Conservation (phyloP, 805 yeast species). For the Saturnispora silvae region DNA sequence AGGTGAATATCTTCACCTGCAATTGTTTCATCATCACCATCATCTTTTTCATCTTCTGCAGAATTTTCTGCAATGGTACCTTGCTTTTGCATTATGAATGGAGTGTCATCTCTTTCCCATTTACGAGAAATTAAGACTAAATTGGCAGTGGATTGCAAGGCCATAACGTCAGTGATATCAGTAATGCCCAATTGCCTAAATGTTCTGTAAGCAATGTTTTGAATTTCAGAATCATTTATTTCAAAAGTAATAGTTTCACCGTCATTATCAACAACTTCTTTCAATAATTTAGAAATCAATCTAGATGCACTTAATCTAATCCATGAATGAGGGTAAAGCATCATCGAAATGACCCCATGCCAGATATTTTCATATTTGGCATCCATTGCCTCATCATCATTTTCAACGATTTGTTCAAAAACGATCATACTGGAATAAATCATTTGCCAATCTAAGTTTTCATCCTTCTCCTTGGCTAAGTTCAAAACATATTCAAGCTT, state of each 20-base stretch:
- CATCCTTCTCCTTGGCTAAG: conserved; percentile 27
- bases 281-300: conserved; percentile 42
- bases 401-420: conserved; percentile 14
- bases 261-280: conserved; percentile 19
- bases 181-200: conserved; percentile 82
- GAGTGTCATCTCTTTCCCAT: conserved; percentile 45
- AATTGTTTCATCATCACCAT: conserved; percentile 13
- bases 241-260: conserved; percentile 22
- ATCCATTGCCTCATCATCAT: conserved; percentile 26
- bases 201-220: conserved; percentile 53
- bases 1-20: conserved; percentile 15
- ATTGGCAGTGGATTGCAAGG: conserved; percentile 55
- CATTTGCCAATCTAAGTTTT: conserved; percentile 57
- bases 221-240: conserved; percentile 36
- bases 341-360: conserved; percentile 39
- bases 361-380: conserved; percentile 39
- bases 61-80: conserved; percentile 5
- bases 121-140: conserved; percentile 46
- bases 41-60: no score
- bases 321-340: conserved; percentile 89
- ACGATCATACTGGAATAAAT: conserved; percentile 56
- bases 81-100: conserved; percentile 20
- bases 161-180: conserved; percentile 49
- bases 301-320: conserved; percentile 61
- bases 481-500: conserved; percentile 15